Evolutionary conservation across 1,139 yeast genomes (phyloP).

Genomic region (Geotrichum citri-aurantii): DNA sequence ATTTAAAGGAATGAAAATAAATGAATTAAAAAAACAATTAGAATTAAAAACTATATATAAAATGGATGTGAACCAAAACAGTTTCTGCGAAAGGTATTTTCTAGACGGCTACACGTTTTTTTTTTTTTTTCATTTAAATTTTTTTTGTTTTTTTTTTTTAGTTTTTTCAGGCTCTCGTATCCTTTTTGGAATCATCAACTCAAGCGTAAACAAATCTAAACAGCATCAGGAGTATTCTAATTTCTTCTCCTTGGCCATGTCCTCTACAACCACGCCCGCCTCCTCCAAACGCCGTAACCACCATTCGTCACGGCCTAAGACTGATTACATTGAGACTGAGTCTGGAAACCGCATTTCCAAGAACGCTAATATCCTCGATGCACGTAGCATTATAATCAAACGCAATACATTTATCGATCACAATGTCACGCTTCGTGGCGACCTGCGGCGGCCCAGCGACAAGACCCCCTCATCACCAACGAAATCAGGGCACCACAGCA

Average conservation of each 20-base stretch:
- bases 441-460: slow-evolving; percentile 34
- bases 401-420: slow-evolving; percentile 34
- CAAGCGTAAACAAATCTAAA: not conserved
- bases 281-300: not conserved
- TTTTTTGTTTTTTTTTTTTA: not conserved
- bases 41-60: no score
- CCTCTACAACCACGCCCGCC: not conserved
- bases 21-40: not conserved
- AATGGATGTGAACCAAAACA: not conserved
- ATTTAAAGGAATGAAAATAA: not conserved
- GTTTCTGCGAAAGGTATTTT: not conserved
- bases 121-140: not conserved
- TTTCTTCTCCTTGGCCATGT: not conserved
- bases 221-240: not conserved
- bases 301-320: not conserved
- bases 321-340: slow-evolving; percentile 33
- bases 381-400: not conserved
- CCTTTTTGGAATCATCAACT: not conserved
- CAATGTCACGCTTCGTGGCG: slow-evolving; percentile 40
- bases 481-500: not conserved
- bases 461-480: slow-evolving; percentile 17
- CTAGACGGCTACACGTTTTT: not conserved
- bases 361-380: slow-evolving; percentile 38
- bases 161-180: not conserved
- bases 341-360: slow-evolving; percentile 55